Evolutionary conservation across 768 basidiomycete genomes (phyloP).

Genomic region (Mycena sanguinolenta): DNA sequence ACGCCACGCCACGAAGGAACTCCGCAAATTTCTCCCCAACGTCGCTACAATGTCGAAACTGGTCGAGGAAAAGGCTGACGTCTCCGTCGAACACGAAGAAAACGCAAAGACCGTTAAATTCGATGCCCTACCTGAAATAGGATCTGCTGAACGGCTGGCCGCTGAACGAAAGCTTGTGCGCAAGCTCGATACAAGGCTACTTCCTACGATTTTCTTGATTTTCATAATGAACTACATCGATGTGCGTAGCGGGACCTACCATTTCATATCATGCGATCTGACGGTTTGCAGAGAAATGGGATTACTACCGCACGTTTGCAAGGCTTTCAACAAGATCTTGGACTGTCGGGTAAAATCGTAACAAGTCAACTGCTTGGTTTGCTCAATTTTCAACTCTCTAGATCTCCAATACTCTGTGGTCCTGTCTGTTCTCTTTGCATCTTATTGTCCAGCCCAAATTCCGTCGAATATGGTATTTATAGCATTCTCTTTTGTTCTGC

Average conservation of each 20-base stretch:
- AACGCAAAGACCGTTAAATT: background rate
- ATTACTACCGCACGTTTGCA: slow-evolving; percentile 64
- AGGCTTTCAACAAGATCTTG: slow-evolving; percentile 63
- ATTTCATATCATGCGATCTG: background rate
- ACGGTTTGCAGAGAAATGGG: slow-evolving; percentile 55
- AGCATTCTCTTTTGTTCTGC: background rate
- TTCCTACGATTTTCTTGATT: slow-evolving; percentile 71
- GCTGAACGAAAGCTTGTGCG: slow-evolving; percentile 64
- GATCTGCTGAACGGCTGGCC: slow-evolving; percentile 45
- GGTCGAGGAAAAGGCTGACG: slow-evolving; percentile 10
- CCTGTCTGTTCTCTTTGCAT: slow-evolving; percentile 67
- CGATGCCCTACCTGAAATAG: slow-evolving; percentile 26
- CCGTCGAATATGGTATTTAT: slow-evolving; percentile 72
- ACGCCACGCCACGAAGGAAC: background rate
- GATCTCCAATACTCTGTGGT: slow-evolving; percentile 67
- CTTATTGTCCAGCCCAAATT: slow-evolving; percentile 74
- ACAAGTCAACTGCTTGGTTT: background rate
- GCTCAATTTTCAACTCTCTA: slow-evolving; percentile 35
- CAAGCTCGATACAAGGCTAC: slow-evolving; percentile 67
- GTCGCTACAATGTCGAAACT: slow-evolving; percentile 4
- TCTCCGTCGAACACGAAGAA: slow-evolving; percentile 24
- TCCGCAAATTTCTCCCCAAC: background rate
- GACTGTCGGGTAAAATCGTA: slow-evolving; percentile 53
- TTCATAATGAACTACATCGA: slow-evolving; percentile 80
- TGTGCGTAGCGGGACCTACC: slow-evolving; percentile 49